Conservation (phyloP, 192 early-diverging fungal species). For the Gryganskiella cystojenkinii region DNA sequence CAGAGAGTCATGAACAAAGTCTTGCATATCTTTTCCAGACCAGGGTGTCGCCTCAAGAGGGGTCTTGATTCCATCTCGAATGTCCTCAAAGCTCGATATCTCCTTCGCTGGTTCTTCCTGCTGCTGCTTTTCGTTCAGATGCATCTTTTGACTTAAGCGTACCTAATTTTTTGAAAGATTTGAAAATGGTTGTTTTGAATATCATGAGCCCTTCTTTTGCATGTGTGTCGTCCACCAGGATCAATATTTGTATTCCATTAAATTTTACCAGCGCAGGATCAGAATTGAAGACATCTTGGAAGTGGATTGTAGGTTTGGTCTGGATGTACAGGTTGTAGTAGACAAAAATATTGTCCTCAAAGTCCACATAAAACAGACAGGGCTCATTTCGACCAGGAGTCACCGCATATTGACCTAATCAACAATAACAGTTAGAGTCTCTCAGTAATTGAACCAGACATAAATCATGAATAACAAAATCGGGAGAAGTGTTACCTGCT, state of each 20-base stretch:
- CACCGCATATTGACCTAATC: constrained; percentile 61
- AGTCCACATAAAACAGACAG: constrained; percentile 70
- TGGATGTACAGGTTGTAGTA: constrained; percentile 66
- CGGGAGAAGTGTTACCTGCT: constrained; percentile 54
- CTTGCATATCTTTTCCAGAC: constrained; percentile 23
- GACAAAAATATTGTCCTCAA: constrained; percentile 69
- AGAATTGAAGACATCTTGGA: constrained; percentile 57
- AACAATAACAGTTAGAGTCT: not conserved
- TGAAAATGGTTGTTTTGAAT: not conserved
- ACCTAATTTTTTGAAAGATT: constrained; percentile 4
- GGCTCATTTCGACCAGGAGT: constrained; percentile 60
- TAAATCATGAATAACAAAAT: not conserved
- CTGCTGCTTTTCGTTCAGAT: not conserved
- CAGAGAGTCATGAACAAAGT: constrained; percentile 40
- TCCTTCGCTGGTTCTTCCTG: not conserved
- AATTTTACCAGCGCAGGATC: constrained; percentile 24
- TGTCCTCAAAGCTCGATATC: not conserved
- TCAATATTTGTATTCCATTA: not conserved
- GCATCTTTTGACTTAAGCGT: constrained; percentile 1
- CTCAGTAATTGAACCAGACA: not conserved
- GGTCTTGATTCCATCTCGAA: not conserved
- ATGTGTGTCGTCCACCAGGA: not conserved
- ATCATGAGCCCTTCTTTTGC: not conserved
- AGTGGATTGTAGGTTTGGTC: constrained; percentile 54
- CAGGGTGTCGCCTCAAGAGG: not conserved